Evolutionary conservation across 2,329 filamentous ascomycete genomes (phyloP), one percentile per base, ranked within the genome.

Genomic region (Fonsecaea nubica): DNA sequence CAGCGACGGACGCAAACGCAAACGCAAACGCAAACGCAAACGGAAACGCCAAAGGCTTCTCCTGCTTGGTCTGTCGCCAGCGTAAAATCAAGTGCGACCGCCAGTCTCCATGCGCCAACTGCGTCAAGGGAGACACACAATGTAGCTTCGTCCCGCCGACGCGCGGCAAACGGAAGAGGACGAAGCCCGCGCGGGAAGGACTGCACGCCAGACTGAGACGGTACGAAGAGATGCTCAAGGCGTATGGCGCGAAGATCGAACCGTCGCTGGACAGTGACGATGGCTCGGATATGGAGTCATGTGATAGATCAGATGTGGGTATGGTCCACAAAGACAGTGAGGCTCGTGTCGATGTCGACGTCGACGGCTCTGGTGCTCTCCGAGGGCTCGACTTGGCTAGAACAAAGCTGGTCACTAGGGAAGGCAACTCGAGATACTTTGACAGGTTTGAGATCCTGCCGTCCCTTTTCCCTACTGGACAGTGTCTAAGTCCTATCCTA

Each of bases 101-200:
- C 25, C 30, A 33, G 30, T 10, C 30, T 35, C 52, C 52, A 9
- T 55, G 52, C 52, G 7, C 52, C 52, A 55, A 55, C 52, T 55
- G 52, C n/a, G 30, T 33, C 52, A 55, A 55, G 86, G 85, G 15
- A 10, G 45, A 50, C 9, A 50, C 45, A 50, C 18, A 8, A 25
- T 50, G 45, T 21, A 50, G 45, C 18, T 50, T 50, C 8, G 9
- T 50, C 25, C 45, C 45, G 8, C 45, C 45, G 6, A 21, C 25
- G 4, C 45, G 45, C 45, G 45, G 45, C 45, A 50, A 50, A 18
- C 45, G 45, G 9, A 50, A 50, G 45, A 50, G 45, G 12, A 50
- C 45, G 6, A 50, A 50, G n/a, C 45, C 45, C 25, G 15, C 45
- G 9, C 45, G 45, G 4, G 45, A 50, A 50, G 45, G 45, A 12